These are phyloP conservation scores for Vaccinium macrocarpon DNA, from an alignment of 148 eudicot species.

Conservation along the genomic window DNA sequence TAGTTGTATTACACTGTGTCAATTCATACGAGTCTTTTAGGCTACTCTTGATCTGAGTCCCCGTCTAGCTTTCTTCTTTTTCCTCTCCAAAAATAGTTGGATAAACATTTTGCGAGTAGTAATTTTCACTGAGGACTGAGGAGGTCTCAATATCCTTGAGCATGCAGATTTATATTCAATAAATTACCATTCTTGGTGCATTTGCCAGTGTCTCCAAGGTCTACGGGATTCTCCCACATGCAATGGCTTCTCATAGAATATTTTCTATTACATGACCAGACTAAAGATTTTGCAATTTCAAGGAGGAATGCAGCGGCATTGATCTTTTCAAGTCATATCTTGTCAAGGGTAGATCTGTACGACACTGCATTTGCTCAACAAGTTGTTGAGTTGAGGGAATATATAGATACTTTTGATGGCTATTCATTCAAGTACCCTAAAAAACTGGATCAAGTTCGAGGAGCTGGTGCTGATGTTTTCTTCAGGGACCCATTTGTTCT, in stretches of 20 bases:
- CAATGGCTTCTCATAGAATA: slow-evolving; percentile 49
- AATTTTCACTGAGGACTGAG: background rate
- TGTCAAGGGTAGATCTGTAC: slow-evolving; percentile 33
- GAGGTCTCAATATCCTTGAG: background rate
- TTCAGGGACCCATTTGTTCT: slow-evolving; percentile 93
- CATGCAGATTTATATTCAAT: slow-evolving; percentile 9
- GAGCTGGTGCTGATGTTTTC: slow-evolving; percentile 94
- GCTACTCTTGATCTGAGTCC: slow-evolving; percentile 4
- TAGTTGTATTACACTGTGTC: background rate
- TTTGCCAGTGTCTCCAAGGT: slow-evolving; percentile 4
- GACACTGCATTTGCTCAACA: slow-evolving; percentile 52
- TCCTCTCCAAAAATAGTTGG: background rate
- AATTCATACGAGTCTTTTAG: background rate
- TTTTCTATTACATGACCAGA: slow-evolving; percentile 71
- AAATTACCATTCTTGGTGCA: slow-evolving; percentile 10
- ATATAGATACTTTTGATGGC: slow-evolving; percentile 86
- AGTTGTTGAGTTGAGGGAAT: slow-evolving; percentile 60
- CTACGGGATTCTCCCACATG: slow-evolving; percentile 14
- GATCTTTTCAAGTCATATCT: slow-evolving; percentile 51
- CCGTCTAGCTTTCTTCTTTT: background rate
- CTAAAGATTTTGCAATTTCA: slow-evolving; percentile 83
- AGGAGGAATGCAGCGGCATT: slow-evolving; percentile 58
- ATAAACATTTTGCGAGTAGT: background rate
- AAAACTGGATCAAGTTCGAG: slow-evolving; percentile 95
- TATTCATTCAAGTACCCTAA: slow-evolving; percentile 74